Base-by-base conservation (phyloP, 371 early-diverging fungal species). In the Phascolomyces articulosus region DNA sequence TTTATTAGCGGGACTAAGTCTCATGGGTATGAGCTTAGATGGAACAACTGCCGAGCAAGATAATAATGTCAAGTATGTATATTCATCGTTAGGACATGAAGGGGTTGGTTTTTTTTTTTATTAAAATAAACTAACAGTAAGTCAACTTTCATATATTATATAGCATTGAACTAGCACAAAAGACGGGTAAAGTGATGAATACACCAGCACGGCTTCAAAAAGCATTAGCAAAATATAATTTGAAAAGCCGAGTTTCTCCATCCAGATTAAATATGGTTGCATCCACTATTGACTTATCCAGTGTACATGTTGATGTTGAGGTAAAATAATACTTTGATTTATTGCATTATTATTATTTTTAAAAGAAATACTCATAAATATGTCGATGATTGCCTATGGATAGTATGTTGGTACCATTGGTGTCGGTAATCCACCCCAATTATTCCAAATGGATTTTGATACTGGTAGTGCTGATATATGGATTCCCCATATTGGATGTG, bases 381-480 rank as follows among this genome's bases (percentile, higher is more conserved):
- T n/a, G n/a, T n/a, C n/a, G n/a, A n/a, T n/a, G n/a, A n/a, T n/a
- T n/a, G n/a, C n/a, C n/a, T n/a, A n/a, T n/a, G n/a, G 16, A 18
- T 40, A 85, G 83, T 85, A 85, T 40, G 70, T 82, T 54, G 86
- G 86, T 4, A 59, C 73, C n/a, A 71, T 83, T 7, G 74, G 74
- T 8, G 77, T 86, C 20, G 86, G 86, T 13, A 84, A 84, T 9
- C 86, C 86, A 4, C 83, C 86, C 15, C 84, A 86, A 28, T 58
- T 57, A 23, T 86, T 86, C 53, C 69, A 62, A 15, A 65, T 86
- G 31, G 83, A 83, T 51, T 84, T 86, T 71, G 86, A 86, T 60
- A 86, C 86, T 0, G 86, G 86, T 4, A 84, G 84, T 18, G 68
- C 84, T 1, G 83, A 86, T 65, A 79, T 84, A 2, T 86, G 86